Evolutionary conservation across 164 flowering plant species (phyloP).

Genomic region (Houttuynia cordata): DNA sequence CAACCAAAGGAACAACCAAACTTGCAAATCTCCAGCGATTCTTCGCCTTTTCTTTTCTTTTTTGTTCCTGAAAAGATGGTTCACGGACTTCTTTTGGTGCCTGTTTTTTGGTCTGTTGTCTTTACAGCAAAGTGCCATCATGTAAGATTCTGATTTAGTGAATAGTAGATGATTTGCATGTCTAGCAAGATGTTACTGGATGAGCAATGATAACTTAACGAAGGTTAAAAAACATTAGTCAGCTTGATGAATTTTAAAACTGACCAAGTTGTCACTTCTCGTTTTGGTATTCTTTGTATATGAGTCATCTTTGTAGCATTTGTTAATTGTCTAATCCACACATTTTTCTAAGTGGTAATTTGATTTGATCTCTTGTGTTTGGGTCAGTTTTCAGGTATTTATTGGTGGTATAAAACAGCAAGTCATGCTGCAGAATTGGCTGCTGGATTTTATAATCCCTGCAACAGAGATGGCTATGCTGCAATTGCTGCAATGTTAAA

Average conservation of each 20-base stretch:
- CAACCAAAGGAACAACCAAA: too few species aligned
- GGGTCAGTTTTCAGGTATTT: constrained; percentile 70
- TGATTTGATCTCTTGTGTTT: background rate
- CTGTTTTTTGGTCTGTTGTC: too few species aligned
- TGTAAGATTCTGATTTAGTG: too few species aligned
- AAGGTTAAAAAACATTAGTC: background rate
- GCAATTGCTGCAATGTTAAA: constrained; percentile 54
- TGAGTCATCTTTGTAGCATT: background rate
- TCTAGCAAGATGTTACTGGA: background rate
- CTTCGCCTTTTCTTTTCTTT: too few species aligned
- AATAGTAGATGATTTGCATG: background rate
- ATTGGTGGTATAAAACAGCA: constrained; percentile 96
- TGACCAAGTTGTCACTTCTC: background rate
- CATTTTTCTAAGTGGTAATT: background rate
- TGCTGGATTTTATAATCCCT: constrained; percentile 79
- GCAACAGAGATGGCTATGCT: constrained; percentile 87
- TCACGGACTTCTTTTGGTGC: too few species aligned
- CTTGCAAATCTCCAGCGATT: too few species aligned
- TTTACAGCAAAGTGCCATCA: too few species aligned
- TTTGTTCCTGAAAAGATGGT: too few species aligned
- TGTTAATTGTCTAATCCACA: background rate
- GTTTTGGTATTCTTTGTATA: background rate
- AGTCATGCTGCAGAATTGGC: constrained; percentile 94
- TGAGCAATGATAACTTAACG: background rate
- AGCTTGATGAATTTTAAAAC: background rate